phyloP scores from a whole-genome alignment of 1,284 basidiomycete genomes.

The Cryptococcus sp. region DNA sequence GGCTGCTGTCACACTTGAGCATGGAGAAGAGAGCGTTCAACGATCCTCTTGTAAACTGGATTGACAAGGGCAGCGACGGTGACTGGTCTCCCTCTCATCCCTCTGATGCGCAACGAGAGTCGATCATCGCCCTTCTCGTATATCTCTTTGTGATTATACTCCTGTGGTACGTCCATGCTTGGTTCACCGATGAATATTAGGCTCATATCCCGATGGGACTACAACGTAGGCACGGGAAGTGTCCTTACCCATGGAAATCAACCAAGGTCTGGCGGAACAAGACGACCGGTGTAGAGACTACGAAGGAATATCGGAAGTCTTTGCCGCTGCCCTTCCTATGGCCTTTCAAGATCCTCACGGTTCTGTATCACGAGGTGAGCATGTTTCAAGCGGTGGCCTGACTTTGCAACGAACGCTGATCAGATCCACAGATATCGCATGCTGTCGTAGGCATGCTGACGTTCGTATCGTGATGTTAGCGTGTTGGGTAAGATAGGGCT shows the following conservation, averaged over 20 bases:
- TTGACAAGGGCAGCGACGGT: conserved; percentile 11
- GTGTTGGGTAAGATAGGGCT: neutral
- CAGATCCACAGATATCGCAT: conserved; percentile 24
- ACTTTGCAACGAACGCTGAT: conserved; percentile 4
- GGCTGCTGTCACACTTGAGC: no score
- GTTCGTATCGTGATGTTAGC: conserved; percentile 8
- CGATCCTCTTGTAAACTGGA: conserved; percentile 14
- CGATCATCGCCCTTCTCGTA: conserved; percentile 15
- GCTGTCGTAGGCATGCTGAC: conserved; percentile 31
- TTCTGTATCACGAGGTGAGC: conserved; percentile 36
- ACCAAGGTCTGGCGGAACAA: neutral
- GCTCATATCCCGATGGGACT: neutral
- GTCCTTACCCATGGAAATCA: conserved; percentile 7
- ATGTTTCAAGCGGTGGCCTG: neutral
- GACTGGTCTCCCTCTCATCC: conserved; percentile 19
- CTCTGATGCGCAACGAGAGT: conserved; percentile 26
- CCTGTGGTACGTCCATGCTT: conserved; percentile 28
- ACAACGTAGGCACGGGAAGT: conserved; percentile 11
- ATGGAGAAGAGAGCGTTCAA: conserved; percentile 3
- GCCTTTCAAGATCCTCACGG: conserved; percentile 38
- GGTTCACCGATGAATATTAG: neutral
- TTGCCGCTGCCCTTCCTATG: conserved; percentile 19
- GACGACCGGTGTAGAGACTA: conserved; percentile 4
- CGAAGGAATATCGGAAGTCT: conserved; percentile 2
- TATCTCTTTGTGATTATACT: conserved; percentile 17